Evolutionary conservation across 2,329 filamentous ascomycete genomes (phyloP).

Genomic region (Coniochaeta ligniaria): DNA sequence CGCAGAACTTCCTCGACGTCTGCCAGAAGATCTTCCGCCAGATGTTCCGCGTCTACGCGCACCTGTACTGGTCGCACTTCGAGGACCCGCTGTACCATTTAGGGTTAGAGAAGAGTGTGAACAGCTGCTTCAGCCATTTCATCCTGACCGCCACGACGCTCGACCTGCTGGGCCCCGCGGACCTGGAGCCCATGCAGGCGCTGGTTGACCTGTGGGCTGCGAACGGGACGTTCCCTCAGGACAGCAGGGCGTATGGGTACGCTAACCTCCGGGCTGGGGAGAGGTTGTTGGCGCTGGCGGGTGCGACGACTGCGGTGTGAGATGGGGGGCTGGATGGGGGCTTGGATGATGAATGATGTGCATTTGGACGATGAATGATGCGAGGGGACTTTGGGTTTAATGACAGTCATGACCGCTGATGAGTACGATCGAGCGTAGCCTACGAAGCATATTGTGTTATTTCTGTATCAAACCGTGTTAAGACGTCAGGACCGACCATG

Average conservation of each 20-base stretch:
- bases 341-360: not conserved
- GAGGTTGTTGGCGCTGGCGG: conserved; percentile 40
- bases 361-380: not conserved
- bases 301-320: not conserved
- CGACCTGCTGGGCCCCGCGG: conserved; percentile 78
- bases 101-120: conserved; percentile 72
- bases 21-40: conserved; percentile 1
- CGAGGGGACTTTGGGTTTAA: too few relatives aligned
- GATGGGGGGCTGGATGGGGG: too few relatives aligned
- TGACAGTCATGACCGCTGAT: too few relatives aligned
- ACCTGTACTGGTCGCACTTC: conserved; percentile 97
- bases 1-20: conserved; percentile 31
- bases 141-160: conserved; percentile 73
- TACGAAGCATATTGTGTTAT: too few relatives aligned
- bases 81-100: conserved; percentile 77
- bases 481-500: too few relatives aligned
- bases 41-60: conserved; percentile 23
- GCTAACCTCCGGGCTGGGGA: conserved; percentile 56
- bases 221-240: conserved; percentile 78
- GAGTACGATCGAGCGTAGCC: too few relatives aligned
- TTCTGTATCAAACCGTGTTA: too few relatives aligned
- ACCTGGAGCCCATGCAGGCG: conserved; percentile 93
- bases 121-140: conserved; percentile 84
- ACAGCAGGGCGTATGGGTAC: conserved; percentile 60
- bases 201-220: conserved; percentile 87